A percentile compares a stretch with the other conserved stretches of the same genome.
These are phyloP conservation scores for Paspalum notatum DNA, from an alignment of 176 grass and related monocot genomes.

Conservation along the genomic window DNA sequence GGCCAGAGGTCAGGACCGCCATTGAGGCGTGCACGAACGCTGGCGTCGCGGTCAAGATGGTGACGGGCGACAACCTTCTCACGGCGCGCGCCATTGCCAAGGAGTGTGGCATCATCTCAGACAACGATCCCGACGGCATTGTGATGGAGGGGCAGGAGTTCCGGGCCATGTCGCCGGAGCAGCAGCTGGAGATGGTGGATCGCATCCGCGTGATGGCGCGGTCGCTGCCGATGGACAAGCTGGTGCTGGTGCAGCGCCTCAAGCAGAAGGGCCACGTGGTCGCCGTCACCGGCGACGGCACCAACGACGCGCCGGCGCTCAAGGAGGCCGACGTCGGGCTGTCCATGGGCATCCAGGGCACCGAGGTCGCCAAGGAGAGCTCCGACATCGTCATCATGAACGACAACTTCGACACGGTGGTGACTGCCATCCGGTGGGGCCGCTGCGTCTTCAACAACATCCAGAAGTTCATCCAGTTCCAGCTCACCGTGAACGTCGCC, in stretches of 20 bases:
- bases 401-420: constrained; percentile 81
- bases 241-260: constrained; percentile 67
- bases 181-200: constrained; percentile 59
- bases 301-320: constrained; percentile 79
- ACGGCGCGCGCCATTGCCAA: constrained; percentile 76
- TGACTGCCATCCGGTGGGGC: constrained; percentile 74
- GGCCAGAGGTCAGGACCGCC: constrained; percentile 62
- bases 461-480: constrained; percentile 91
- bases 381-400: constrained; percentile 83
- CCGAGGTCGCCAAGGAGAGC: constrained; percentile 84
- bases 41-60: constrained; percentile 76
- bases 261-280: constrained; percentile 89
- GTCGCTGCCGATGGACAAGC: constrained; percentile 67
- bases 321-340: constrained; percentile 86
- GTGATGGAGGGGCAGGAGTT: constrained; percentile 83
- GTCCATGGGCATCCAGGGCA: constrained; percentile 89
- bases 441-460: constrained; percentile 84
- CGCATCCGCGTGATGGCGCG: constrained; percentile 70
- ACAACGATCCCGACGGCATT: constrained; percentile 1
- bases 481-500: constrained; percentile 79
- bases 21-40: constrained; percentile 63
- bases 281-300: constrained; percentile 76
- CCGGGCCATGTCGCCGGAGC: constrained; percentile 54
- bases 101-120: constrained; percentile 71
- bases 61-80: constrained; percentile 92